phyloP scores from a whole-genome alignment of 176 grass and related monocot genomes.

The Dactylis glomerata region DNA sequence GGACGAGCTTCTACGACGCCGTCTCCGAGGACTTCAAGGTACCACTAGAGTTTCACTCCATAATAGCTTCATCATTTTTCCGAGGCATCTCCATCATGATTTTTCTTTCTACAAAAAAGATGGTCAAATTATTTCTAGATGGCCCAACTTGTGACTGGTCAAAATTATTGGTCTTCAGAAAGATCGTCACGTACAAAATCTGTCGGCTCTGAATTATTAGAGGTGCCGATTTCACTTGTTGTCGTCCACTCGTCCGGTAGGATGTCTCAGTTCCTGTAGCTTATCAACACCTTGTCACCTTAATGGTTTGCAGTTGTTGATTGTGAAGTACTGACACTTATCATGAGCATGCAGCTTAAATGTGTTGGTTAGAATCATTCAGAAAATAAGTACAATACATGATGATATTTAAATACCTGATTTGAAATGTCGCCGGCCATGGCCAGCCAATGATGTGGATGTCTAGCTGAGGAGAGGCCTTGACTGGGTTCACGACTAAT shows the following conservation, averaged over 20 bases:
- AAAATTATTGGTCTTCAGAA: neutral
- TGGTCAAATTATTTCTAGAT: neutral
- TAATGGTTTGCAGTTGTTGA: neutral
- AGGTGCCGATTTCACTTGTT: neutral
- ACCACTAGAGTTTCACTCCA: neutral
- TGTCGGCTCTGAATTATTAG: neutral
- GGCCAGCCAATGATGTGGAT: slow-evolving; percentile 5
- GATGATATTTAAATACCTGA: neutral
- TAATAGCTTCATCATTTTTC: neutral
- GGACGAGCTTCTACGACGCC: slow-evolving; percentile 83
- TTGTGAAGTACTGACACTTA: neutral
- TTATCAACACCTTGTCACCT: neutral
- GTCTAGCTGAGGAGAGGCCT: neutral
- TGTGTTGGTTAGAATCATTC: neutral
- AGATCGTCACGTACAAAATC: neutral
- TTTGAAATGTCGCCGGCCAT: neutral
- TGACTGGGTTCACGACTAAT: neutral
- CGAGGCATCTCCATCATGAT: too few species aligned
- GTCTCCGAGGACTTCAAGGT: slow-evolving; percentile 89
- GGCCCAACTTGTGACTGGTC: neutral
- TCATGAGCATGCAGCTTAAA: neutral
- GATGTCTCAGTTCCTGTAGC: neutral
- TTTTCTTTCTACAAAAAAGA: neutral
- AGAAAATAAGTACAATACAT: neutral
- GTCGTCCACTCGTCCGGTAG: neutral